Percentiles rank a stretch among this genome's conserved stretches.
Evolutionary conservation across 169 alveolate species (phyloP).

Genomic region (Eimeria maxima): DNA sequence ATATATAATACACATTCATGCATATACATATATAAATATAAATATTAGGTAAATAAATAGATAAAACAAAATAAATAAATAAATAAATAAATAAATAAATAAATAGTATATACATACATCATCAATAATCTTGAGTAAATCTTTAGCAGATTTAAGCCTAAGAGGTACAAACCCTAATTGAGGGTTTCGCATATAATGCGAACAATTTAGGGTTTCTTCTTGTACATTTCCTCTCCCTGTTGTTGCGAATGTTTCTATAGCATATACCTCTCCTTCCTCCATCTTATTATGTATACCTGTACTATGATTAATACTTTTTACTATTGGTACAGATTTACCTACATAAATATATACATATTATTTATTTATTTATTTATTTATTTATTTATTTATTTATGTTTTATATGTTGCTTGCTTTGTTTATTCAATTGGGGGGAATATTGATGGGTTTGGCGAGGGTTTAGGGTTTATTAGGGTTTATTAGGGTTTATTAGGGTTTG

Average conservation of each 20-base stretch:
- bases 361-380: background rate
- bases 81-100: background rate
- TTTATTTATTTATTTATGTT: no score
- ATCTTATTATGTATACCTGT: conserved; percentile 92
- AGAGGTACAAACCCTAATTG: conserved; percentile 94
- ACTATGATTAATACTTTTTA: conserved; percentile 90
- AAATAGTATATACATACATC: conserved; percentile 47
- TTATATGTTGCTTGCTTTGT: background rate
- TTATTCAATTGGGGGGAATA: no score
- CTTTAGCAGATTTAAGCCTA: conserved; percentile 96
- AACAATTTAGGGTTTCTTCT: conserved; percentile 93
- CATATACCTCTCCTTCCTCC: conserved; percentile 99
- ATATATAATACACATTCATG: background rate
- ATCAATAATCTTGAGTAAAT: conserved; percentile 95
- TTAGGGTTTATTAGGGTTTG: conserved; percentile 39
- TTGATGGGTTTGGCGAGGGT: background rate
- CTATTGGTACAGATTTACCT: conserved; percentile 99
- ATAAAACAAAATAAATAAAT: no score
- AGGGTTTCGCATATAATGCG: conserved; percentile 98
- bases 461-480: no score
- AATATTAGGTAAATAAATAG: no score
- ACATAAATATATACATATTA: background rate
- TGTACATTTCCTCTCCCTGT: conserved; percentile 98
- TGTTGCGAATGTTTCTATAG: conserved; percentile 99
- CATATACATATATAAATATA: background rate